Evolutionary conservation across 2,329 filamentous ascomycete species (phyloP).

Genomic region (Cryphonectria carpinicola): DNA sequence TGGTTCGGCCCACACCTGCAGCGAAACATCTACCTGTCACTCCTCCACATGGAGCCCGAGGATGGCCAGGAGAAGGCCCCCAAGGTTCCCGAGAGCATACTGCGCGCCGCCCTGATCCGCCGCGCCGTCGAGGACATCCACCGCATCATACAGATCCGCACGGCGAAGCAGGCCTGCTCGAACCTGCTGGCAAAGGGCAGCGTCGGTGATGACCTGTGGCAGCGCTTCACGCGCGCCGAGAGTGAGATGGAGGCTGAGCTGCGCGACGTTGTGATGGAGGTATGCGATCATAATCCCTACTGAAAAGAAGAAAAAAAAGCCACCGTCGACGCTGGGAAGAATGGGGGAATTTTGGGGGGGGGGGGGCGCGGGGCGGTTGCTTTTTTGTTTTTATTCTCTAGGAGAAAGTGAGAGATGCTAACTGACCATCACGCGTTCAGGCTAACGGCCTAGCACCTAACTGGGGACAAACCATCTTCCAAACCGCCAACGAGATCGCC

Average conservation of each 20-base stretch:
- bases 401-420: not conserved
- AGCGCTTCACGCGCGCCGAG: slow-evolving; percentile 88
- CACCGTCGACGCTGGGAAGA: not conserved
- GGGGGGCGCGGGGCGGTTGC: no score
- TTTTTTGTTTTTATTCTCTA: no score
- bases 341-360: no score
- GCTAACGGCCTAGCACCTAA: slow-evolving; percentile 86
- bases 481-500: slow-evolving; percentile 94
- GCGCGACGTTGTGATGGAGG: slow-evolving; percentile 90
- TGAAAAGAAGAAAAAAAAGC: no score
- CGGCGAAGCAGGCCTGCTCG: slow-evolving; percentile 84
- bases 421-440: slow-evolving; percentile 47
- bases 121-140: slow-evolving; percentile 92
- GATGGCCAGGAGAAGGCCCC: slow-evolving; percentile 67
- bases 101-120: slow-evolving; percentile 86
- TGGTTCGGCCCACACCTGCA: slow-evolving; percentile 94
- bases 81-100: slow-evolving; percentile 77
- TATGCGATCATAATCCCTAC: slow-evolving; percentile 43
- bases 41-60: slow-evolving; percentile 76
- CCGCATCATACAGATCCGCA: slow-evolving; percentile 85
- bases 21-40: slow-evolving; percentile 91
- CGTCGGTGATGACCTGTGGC: slow-evolving; percentile 94
- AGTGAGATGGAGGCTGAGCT: slow-evolving; percentile 98
- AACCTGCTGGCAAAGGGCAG: slow-evolving; percentile 85
- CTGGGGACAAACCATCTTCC: slow-evolving; percentile 96